These are phyloP conservation scores for Colletotrichum acutatum DNA, from an alignment of 2,329 filamentous ascomycete species.

Conservation along the genomic window DNA sequence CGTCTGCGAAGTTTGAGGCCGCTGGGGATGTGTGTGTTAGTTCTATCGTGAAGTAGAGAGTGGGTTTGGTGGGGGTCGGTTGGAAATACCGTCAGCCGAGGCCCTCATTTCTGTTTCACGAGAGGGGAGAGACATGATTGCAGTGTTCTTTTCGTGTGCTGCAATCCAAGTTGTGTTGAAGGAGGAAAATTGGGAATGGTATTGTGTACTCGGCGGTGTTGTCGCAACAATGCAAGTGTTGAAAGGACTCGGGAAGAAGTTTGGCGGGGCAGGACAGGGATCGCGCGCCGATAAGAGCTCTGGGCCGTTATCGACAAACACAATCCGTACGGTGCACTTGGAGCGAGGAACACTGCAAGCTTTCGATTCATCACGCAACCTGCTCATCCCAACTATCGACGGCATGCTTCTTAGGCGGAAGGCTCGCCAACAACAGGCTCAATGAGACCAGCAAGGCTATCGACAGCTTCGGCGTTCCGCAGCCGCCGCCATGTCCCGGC, in stretches of 20 bases:
- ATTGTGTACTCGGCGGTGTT: not conserved
- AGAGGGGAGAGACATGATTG: conserved; percentile 49
- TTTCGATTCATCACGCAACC: not conserved
- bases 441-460: conserved; percentile 28
- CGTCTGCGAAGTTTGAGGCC: conserved; percentile 76
- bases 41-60: not conserved
- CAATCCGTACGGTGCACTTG: conserved; percentile 16
- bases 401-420: not conserved
- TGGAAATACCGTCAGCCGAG: conserved; percentile 58
- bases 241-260: conserved; percentile 15
- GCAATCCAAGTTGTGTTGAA: too few relatives aligned
- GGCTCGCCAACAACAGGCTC: not conserved
- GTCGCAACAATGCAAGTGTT: conserved; percentile 6
- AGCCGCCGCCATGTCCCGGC: conserved; percentile 1
- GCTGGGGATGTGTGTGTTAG: conserved; percentile 55
- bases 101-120: conserved; percentile 56
- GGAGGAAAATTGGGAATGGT: not conserved
- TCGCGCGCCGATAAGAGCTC: conserved; percentile 28
- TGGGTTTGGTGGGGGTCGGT: not conserved
- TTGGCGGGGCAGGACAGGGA: conserved; percentile 21
- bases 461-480: conserved; percentile 13
- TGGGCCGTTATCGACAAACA: conserved; percentile 11
- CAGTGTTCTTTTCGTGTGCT: not conserved
- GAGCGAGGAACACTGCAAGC: not conserved
- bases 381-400: not conserved